phyloP scores from a whole-genome alignment of 345 rosid species.

The Nephelium lappaceum region DNA sequence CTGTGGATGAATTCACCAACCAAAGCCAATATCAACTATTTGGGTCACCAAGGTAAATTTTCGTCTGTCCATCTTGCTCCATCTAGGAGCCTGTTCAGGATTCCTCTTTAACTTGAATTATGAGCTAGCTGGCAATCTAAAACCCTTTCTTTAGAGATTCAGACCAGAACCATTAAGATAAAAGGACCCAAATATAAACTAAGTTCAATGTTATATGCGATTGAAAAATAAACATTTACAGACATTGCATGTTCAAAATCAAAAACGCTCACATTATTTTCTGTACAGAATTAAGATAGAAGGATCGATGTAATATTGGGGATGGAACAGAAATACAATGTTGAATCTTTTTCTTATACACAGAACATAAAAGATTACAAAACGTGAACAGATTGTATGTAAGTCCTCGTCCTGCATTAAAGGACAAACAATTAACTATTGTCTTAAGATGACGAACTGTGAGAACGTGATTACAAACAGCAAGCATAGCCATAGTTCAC shows the following conservation, averaged over 20 bases:
- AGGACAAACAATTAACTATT: conserved; percentile 17
- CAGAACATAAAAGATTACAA: conserved; percentile 36
- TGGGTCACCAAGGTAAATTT: too few relatives aligned
- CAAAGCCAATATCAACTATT: too few relatives aligned
- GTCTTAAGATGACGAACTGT: conserved; percentile 8
- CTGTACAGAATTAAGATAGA: not conserved
- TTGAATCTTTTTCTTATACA: not conserved
- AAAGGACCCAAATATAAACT: too few relatives aligned
- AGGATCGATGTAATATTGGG: not conserved
- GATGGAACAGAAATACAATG: not conserved
- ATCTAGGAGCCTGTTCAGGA: too few relatives aligned
- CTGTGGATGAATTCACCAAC: too few relatives aligned
- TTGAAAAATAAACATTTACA: not conserved
- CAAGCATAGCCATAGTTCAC: not conserved
- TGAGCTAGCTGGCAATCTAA: too few relatives aligned
- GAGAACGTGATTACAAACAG: not conserved
- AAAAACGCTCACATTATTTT: not conserved
- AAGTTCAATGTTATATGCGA: not conserved
- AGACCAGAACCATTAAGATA: too few relatives aligned
- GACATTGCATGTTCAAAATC: not conserved
- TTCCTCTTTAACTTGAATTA: too few relatives aligned
- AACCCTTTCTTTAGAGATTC: too few relatives aligned
- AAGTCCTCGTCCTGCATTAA: conserved; percentile 89
- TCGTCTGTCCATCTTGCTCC: too few relatives aligned
- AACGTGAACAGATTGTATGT: conserved; percentile 92